A percentile compares a stretch with the other conserved stretches of the same genome.
Evolutionary conservation across 371 early-diverging fungal genomes (phyloP).

Genomic region (Mortierella sp.): DNA sequence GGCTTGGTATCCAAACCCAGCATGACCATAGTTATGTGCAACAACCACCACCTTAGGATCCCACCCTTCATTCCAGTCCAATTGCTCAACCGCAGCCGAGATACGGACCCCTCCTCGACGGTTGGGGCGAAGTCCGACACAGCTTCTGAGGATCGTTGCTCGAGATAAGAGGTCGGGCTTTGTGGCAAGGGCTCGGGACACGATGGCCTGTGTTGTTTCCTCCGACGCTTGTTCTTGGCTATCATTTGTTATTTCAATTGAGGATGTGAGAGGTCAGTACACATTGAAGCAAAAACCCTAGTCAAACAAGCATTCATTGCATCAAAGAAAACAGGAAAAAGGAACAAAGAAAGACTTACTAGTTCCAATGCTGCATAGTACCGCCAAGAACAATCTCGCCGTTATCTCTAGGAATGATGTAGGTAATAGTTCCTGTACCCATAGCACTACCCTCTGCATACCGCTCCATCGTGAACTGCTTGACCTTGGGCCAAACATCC

Average conservation of each 20-base stretch:
- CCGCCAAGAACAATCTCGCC: conserved; percentile 86
- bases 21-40: conserved; percentile 88
- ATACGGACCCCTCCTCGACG: conserved; percentile 79
- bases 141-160: conserved; percentile 64
- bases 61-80: conserved; percentile 55
- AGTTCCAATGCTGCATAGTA: conserved; percentile 74
- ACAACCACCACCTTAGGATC: conserved; percentile 59
- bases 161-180: conserved; percentile 58
- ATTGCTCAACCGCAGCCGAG: conserved; percentile 68
- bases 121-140: conserved; percentile 82
- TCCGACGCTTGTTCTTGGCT: conserved; percentile 56
- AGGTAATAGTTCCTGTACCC: conserved; percentile 64
- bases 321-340: too few species aligned
- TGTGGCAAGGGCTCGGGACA: conserved; percentile 59
- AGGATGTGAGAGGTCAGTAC: not conserved
- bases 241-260: not conserved
- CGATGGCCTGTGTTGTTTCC: conserved; percentile 61
- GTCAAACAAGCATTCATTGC: not conserved
- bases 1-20: conserved; percentile 80
- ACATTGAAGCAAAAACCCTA: not conserved
- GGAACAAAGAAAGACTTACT: conserved; percentile 59
- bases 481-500: conserved; percentile 60
- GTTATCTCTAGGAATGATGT: conserved; percentile 86
- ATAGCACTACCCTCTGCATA: conserved; percentile 53
- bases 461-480: conserved; percentile 51